Base-by-base conservation (phyloP, 257 asterid species). In the Rauvolfia tetraphylla region DNA sequence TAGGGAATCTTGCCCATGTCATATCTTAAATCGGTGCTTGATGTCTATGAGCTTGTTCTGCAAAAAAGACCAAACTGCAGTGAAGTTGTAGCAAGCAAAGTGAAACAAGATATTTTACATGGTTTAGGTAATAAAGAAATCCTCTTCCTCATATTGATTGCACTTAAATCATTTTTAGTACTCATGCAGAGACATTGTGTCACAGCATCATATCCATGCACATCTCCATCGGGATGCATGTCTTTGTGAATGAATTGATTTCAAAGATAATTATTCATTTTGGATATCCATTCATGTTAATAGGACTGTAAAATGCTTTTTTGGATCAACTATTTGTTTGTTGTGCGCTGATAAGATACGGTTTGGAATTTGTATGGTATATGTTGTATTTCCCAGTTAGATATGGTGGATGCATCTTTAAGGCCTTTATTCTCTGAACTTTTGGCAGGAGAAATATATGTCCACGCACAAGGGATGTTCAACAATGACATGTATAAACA, bases 71-170 rank as follows among this genome's bases (percentile, higher is more conserved):
- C 86, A 5, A 77, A 79, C 83, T 84, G 81, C 83, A 83, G 80
- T 65, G 92, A 85, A 75, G 88, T 85, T 70, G 81, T 85, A 75
- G 74, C 88, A 61, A 88, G 87, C 88, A 95, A 91, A 88, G 95
- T 92, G 96, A 92, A 91, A 90, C 99, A 95, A 87, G 99, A 95
- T 88, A 95, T 95, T 68, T 83, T 95, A 79, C 96, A 83, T 72
- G 88, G 96, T 79, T 97, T 95, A 81, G 99, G 99, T 95, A 95
- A 81, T 80, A 69, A 68, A 68, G 73, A 83, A 61, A 75, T 23
- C 75, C 63, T 74, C 69, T 25, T 74, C 14, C 51, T 13, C 66
- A 58, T 65, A 22, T 17, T 76, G 44, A 75, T 75, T 68, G 39
- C 72, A 74, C 34, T 27, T 72, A n/a, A 34, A 66, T 63, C 36